Base-by-base conservation (phyloP, 305 asterid genomes). In the Fraxinus velutina region DNA sequence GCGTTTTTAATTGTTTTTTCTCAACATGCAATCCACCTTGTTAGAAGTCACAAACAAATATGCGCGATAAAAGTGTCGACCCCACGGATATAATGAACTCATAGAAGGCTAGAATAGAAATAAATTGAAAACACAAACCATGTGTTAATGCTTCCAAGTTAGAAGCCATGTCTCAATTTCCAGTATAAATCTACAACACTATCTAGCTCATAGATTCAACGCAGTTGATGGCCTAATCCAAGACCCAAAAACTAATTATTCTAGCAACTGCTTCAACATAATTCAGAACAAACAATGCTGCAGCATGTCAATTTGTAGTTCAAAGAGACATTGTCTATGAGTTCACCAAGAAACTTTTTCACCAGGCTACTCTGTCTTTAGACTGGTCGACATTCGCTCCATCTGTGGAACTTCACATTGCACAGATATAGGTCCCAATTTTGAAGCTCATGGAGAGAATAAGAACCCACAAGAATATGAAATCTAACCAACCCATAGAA, bases 381-480 rank as follows among this genome's bases (percentile, higher is more conserved):
- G 60, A 47, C 6, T 13, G 72, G 73, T 27, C n/a, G 73, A 64
- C 19, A 64, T 22, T 22, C 6, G 17, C 0, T 24, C 6, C 2
- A 64, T 24, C 70, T 1, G 17, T 33, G 47, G 32, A 68, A 80
- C 57, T 71, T 86, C 79, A 92, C 80, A 84, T 85, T 75, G 94
- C 91, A 81, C 86, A 85, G 34, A 96, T 60, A 30, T 37, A 85
- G 85, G 86, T 84, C 83, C 95, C 93, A 12, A 93, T 32, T 75
- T 91, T 93, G 86, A 86, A 81, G 92, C 95, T 90, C 83, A 89
- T 42, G 73, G 93, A 90, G 79, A 94, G 91, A 79, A 94, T 32
- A 13, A 92, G 82, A 79, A 92, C 90, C 90, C 89, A 95, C 4
- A 91, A 79, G 42, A 90, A 88, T 64, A 94, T 73, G 47, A 88